A percentile compares a stretch with the other conserved stretches of the same genome.
phyloP scores from a whole-genome alignment of 2,329 filamentous ascomycete species.

The Cladosporium velox region DNA sequence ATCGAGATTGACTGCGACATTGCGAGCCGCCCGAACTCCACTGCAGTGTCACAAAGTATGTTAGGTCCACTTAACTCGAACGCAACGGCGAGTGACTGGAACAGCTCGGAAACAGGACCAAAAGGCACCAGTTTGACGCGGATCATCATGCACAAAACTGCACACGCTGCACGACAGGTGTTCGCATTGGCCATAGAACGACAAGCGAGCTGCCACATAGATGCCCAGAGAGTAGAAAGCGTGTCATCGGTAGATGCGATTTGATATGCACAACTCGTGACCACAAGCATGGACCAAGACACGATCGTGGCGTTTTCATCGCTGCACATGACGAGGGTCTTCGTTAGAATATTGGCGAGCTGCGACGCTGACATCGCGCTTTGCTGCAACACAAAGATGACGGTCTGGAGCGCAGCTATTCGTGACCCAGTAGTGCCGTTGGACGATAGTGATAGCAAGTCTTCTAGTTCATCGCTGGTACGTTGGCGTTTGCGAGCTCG shows the following conservation, averaged over 20 bases:
- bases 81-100: constrained; percentile 71
- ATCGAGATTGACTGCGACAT: constrained; percentile 66
- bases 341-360: constrained; percentile 24
- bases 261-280: constrained; percentile 61
- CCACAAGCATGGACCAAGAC: constrained; percentile 83
- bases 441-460: constrained; percentile 42
- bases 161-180: constrained; percentile 75
- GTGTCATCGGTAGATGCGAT: constrained; percentile 42
- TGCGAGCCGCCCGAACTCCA: constrained; percentile 70
- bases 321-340: constrained; percentile 34
- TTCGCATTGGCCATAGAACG: constrained; percentile 69
- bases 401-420: constrained; percentile 56
- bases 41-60: constrained; percentile 74
- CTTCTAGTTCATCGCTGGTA: constrained; percentile 41
- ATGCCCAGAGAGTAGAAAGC: constrained; percentile 62
- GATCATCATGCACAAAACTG: constrained; percentile 70
- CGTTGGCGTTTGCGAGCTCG: constrained; percentile 41
- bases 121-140: constrained; percentile 67
- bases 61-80: constrained; percentile 82
- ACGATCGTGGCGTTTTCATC: constrained; percentile 69
- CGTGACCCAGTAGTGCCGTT: constrained; percentile 37
- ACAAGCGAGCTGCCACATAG: constrained; percentile 73
- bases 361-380: constrained; percentile 30
- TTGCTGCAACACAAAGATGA: constrained; percentile 52
- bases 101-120: constrained; percentile 65